Conservation (phyloP, 345 rosid species). For the Linum trigynum region DNA sequence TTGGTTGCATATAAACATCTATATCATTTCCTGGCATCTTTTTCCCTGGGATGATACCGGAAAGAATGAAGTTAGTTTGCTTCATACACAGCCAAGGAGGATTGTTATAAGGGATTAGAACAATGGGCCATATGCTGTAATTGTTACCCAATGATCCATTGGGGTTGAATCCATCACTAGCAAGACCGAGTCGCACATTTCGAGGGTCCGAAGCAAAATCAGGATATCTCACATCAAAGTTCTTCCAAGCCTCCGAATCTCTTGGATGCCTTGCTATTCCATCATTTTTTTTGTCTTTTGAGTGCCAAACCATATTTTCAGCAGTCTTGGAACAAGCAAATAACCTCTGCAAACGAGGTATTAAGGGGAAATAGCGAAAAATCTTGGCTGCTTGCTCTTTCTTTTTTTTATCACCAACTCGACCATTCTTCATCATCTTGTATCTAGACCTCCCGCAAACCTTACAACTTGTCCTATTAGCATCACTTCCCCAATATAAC, state of each 20-base stretch:
- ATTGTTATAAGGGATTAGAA: background rate
- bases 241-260: background rate
- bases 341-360: too few relatives aligned
- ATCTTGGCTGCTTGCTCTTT: too few relatives aligned
- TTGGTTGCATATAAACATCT: background rate
- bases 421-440: too few relatives aligned
- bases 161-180: background rate
- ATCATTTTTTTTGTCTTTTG: too few relatives aligned
- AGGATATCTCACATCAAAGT: background rate
- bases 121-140: background rate
- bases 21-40: background rate
- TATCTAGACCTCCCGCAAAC: too few relatives aligned
- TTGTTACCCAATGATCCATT: background rate
- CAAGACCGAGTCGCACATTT: background rate
- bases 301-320: too few relatives aligned
- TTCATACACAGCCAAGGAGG: slow-evolving; percentile 6
- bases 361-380: too few relatives aligned
- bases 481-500: too few relatives aligned
- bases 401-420: too few relatives aligned
- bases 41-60: slow-evolving; percentile 2
- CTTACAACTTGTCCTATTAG: too few relatives aligned
- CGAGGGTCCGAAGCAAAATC: background rate
- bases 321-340: too few relatives aligned
- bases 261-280: background rate
- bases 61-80: background rate